Base-by-base conservation (phyloP, 1,284 basidiomycete species). In the Volvariella volvacea region DNA sequence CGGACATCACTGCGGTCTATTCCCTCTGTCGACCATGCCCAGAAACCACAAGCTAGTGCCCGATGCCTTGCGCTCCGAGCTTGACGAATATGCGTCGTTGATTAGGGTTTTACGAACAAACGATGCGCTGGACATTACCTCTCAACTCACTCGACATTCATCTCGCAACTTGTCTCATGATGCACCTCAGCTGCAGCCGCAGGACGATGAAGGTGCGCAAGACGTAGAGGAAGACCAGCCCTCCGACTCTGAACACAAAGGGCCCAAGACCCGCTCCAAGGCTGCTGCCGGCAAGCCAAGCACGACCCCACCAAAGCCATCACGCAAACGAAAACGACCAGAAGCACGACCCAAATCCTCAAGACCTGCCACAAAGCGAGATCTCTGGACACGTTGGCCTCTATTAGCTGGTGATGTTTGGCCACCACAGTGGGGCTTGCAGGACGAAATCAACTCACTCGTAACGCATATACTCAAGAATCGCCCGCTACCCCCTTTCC, bases 321-420 rank as follows among this genome's bases (percentile, higher is more conserved):
- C 37, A 10, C 48, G 21, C 15, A 46, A 48, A 21, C 17, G 17
- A 41, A 52, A 50, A 20, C 52, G 49, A 38, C 46, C 41, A 44
- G 47, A 22, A 41, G 25, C 6, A 28, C 6, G 25, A 12, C 25
- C 6, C 6, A 28, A 28, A 12, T 12, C n/a, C n/a, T n/a, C n/a
- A n/a, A n/a, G 25, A 6, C 46, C 44, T 45, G 44, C 10, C 37
- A 22, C 22, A 41, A 56, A 61, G 47, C 60, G 66, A 32, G 66
- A 80, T 50, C 65, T 61, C 3, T 83, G 80, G 80, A 82, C 79
- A 1, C 71, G 78, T 15, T 85, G 82, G 82, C 82, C 82, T 3
- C 67, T 83, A 22, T 67, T 74, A 7, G 51, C 67, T 2, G 65
- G 67, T n/a, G 79, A 83, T 48, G 67, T 82, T 1, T 64, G 68